These are phyloP conservation scores for Huntiella decipiens DNA, from an alignment of 2,329 filamentous ascomycete genomes.

Conservation along the genomic window DNA sequence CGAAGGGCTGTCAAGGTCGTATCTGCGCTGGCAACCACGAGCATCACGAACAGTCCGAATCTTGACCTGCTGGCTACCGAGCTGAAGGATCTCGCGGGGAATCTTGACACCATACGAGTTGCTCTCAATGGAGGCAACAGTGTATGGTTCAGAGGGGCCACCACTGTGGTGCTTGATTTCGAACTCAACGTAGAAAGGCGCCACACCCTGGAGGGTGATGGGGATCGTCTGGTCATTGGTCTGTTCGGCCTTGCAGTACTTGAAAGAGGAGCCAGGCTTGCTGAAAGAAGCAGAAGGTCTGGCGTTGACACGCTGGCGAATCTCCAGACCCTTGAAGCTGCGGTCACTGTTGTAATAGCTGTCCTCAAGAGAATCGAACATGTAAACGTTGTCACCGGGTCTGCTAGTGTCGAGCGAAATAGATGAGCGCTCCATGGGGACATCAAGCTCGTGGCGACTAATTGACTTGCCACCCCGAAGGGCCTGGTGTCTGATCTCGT, in stretches of 20 bases:
- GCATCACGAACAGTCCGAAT: slow-evolving; percentile 81
- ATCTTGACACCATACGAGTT: slow-evolving; percentile 65
- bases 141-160: slow-evolving; percentile 59
- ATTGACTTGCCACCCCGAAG: slow-evolving; percentile 44
- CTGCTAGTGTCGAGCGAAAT: slow-evolving; percentile 73
- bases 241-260: slow-evolving; percentile 77
- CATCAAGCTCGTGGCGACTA: slow-evolving; percentile 54
- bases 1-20: slow-evolving; percentile 49
- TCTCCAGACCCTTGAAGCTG: slow-evolving; percentile 43
- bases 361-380: slow-evolving; percentile 66
- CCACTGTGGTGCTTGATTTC: slow-evolving; percentile 84
- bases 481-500: slow-evolving; percentile 57
- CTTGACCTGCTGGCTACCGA: slow-evolving; percentile 75
- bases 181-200: slow-evolving; percentile 80
- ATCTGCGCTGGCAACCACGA: slow-evolving; percentile 66
- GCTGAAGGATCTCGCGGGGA: slow-evolving; percentile 63
- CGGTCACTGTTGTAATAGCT: slow-evolving; percentile 64
- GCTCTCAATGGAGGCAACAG: slow-evolving; percentile 58
- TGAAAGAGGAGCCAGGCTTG: slow-evolving; percentile 81
- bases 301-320: slow-evolving; percentile 71
- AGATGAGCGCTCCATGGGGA: slow-evolving; percentile 54
- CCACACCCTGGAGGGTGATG: slow-evolving; percentile 60
- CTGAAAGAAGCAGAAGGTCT: slow-evolving; percentile 66
- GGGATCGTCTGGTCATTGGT: slow-evolving; percentile 73
- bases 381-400: slow-evolving; percentile 70